Evolutionary conservation across 495 filamentous ascomycete genomes (phyloP).

Genomic region (Amphirosellinia nigrospora): DNA sequence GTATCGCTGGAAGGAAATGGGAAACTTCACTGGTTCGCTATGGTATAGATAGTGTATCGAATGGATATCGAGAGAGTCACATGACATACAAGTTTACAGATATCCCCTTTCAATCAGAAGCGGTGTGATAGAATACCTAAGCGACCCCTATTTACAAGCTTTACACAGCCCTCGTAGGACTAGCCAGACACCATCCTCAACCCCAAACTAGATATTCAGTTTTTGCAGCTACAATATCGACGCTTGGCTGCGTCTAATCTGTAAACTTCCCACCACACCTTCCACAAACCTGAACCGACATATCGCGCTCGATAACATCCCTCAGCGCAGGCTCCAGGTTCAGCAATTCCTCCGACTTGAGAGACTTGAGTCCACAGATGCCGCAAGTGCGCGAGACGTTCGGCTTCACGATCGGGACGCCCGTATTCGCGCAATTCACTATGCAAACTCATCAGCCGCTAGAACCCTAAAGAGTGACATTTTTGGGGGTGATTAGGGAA

Average conservation of each 20-base stretch:
- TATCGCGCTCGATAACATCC: constrained; percentile 38
- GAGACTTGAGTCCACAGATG: constrained; percentile 50
- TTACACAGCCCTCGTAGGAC: not conserved
- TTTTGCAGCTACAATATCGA: not conserved
- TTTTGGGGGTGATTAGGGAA: not conserved
- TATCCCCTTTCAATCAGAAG: not conserved
- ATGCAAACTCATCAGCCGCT: not conserved
- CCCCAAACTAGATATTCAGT: not conserved
- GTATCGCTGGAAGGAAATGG: too few relatives aligned
- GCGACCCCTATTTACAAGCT: not conserved
- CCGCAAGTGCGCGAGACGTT: constrained; percentile 50
- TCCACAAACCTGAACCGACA: constrained; percentile 47
- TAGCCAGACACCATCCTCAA: not conserved
- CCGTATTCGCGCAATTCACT: constrained; percentile 48
- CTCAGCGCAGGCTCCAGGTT: constrained; percentile 36
- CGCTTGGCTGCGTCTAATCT: not conserved
- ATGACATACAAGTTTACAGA: not conserved
- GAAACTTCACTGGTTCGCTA: not conserved
- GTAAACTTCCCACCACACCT: constrained; percentile 56
- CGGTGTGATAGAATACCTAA: not conserved
- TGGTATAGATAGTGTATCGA: not conserved
- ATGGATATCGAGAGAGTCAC: not conserved
- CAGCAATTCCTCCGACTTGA: constrained; percentile 40
- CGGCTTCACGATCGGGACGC: constrained; percentile 50
- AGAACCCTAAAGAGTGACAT: not conserved